These are phyloP conservation scores for Wickerhamomyces ciferrii DNA, from an alignment of 805 yeast genomes.

Conservation along the genomic window DNA sequence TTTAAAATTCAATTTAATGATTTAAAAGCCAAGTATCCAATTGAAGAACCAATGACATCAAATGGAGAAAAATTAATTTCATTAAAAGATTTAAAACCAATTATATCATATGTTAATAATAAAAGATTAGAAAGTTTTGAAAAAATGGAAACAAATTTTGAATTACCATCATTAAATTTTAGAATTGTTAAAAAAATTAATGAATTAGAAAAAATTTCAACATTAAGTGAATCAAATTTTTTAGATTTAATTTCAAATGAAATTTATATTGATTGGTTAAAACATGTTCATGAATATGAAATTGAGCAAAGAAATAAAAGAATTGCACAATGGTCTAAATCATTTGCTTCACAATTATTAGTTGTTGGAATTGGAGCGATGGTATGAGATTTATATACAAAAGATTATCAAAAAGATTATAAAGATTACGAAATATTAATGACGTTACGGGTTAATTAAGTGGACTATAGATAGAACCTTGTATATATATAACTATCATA, in stretches of 20 bases:
- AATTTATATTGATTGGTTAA: conserved; percentile 50
- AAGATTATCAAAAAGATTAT: background rate
- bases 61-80: conserved; percentile 52
- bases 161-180: conserved; percentile 27
- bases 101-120: conserved; percentile 57
- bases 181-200: conserved; percentile 42
- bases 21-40: conserved; percentile 50
- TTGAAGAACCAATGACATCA: conserved; percentile 43
- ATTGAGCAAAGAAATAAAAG: conserved; percentile 36
- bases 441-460: too few relatives aligned
- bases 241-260: conserved; percentile 51
- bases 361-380: conserved; percentile 57
- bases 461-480: too few relatives aligned
- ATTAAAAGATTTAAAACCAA: conserved; percentile 52
- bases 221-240: conserved; percentile 37
- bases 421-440: too few relatives aligned
- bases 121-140: conserved; percentile 25
- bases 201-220: conserved; percentile 33
- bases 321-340: conserved; percentile 51
- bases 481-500: too few relatives aligned
- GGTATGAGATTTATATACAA: conserved; percentile 26
- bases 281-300: conserved; percentile 51
- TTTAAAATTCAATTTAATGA: conserved; percentile 60
- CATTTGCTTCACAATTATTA: conserved; percentile 52
- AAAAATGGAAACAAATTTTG: conserved; percentile 16